Base-by-base conservation (phyloP, 306 rosid genomes). In the Malus sylvestris region DNA sequence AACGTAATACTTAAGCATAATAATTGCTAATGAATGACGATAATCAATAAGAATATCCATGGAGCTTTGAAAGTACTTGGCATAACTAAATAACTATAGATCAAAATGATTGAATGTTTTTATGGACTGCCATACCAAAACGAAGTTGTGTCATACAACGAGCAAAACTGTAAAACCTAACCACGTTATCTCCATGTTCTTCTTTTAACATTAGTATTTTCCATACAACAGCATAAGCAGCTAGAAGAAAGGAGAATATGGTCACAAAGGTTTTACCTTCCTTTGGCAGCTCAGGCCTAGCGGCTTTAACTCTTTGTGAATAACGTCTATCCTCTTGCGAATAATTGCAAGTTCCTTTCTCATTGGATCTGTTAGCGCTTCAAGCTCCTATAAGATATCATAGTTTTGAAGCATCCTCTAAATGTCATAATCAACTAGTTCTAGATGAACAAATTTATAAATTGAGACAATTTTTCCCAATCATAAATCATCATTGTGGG, bases 241-340 rank as follows among this genome's bases (percentile, higher is more conserved):
- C 18, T 30, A 4, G 15, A 4, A 35, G 10, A 15, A n/a, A 1
- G 40, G 32, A 32, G 10, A 52, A 29, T 20, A 69, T 25, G 25
- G 46, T 1, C 30, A 30, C 12, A 5, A 10, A 66, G 22, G 16
- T 11, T 59, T 58, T 85, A 95, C 99, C 96, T 95, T 95, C 87
- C 83, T 95, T 35, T 90, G 99, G 87, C 92, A 92, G 44, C 92
- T 88, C 76, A 76, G 88, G 68, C 97, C 97, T 79, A 90, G 75
- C 40, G 97, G 97, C 91, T 88, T 95, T 82, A 95, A 83, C 84
- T 95, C 99, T 86, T 87, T 92, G 92, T 87, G 88, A 61, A 88
- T 81, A 63, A 79, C 27, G 83, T 95, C 99, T 45, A 95, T 89
- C 87, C 83, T 95, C 87, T 95, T 95, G 23, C 99, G 74, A 63